Percentiles rank a stretch among this genome's conserved stretches.
These are phyloP conservation scores for Exophiala aquamarina DNA, from an alignment of 2,329 filamentous ascomycete genomes.

Conservation along the genomic window DNA sequence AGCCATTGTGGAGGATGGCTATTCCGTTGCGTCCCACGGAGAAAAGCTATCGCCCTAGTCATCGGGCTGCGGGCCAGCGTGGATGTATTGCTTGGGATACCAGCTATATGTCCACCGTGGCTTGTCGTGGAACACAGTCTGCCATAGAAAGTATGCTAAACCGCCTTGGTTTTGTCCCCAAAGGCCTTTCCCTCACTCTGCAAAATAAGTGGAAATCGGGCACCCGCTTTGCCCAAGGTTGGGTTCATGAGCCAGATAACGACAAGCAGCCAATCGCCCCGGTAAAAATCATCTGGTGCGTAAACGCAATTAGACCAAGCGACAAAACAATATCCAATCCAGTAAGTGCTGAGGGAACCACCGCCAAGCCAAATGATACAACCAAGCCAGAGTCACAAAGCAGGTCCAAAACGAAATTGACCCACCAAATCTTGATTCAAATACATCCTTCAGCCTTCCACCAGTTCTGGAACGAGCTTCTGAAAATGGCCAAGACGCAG, in stretches of 20 bases:
- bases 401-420: constrained; percentile 36
- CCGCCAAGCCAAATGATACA: too few relatives aligned
- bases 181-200: constrained; percentile 61
- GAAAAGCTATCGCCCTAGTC: constrained; percentile 85
- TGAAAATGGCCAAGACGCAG: constrained; percentile 59
- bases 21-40: constrained; percentile 81
- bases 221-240: constrained; percentile 57
- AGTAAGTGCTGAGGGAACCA: neutral
- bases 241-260: constrained; percentile 57
- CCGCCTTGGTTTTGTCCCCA: constrained; percentile 61
- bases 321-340: neutral
- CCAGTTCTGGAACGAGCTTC: constrained; percentile 62
- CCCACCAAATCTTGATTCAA: constrained; percentile 65
- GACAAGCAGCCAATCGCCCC: constrained; percentile 65
- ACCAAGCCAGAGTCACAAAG: neutral
- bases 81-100: constrained; percentile 88
- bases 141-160: constrained; percentile 68
- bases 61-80: constrained; percentile 72
- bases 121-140: constrained; percentile 65
- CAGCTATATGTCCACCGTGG: constrained; percentile 89
- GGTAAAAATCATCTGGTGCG: constrained; percentile 69
- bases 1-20: constrained; percentile 86
- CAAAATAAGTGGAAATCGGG: constrained; percentile 71
- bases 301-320: constrained; percentile 14
- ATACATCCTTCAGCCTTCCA: constrained; percentile 77